phyloP scores from a whole-genome alignment of 1,284 basidiomycete species.

The Volvariella volvacea region DNA sequence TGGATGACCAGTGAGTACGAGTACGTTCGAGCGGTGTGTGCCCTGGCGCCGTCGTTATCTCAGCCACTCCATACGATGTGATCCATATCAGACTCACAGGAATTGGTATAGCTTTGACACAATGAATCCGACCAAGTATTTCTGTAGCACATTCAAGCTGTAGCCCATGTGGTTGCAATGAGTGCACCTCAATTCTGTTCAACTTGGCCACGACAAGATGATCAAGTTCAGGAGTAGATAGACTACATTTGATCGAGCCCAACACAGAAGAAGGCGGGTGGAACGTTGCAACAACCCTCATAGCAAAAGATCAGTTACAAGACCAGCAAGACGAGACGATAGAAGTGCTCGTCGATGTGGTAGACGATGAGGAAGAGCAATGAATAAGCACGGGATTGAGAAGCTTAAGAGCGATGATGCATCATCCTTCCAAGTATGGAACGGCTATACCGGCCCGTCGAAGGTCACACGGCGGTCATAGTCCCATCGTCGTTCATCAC shows the following conservation, averaged over 20 bases:
- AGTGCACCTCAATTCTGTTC: conserved; percentile 58
- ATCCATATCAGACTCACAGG: conserved; percentile 29
- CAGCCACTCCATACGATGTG: background rate
- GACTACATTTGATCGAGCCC: conserved; percentile 53
- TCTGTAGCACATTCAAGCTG: conserved; percentile 48
- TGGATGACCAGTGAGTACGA: conserved; percentile 67
- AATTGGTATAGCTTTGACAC: conserved; percentile 46
- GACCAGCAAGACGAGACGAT: too few species aligned
- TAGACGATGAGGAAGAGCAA: conserved; percentile 2
- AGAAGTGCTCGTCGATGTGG: background rate
- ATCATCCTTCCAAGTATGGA: too few species aligned
- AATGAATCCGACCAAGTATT: conserved; percentile 59
- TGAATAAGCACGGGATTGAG: background rate
- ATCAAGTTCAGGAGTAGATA: conserved; percentile 43
- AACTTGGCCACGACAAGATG: conserved; percentile 63
- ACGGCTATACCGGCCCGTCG: too few species aligned
- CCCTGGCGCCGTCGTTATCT: conserved; percentile 23
- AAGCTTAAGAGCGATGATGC: background rate
- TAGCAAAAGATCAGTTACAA: conserved; percentile 16
- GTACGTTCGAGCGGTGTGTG: conserved; percentile 40
- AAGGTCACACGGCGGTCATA: conserved; percentile 20
- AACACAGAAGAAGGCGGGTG: conserved; percentile 59
- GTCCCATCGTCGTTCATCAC: conserved; percentile 35
- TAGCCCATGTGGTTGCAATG: conserved; percentile 51
- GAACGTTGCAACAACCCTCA: conserved; percentile 69